Base-by-base conservation (phyloP, 805 yeast genomes). In the Suhomyces vadensis region DNA sequence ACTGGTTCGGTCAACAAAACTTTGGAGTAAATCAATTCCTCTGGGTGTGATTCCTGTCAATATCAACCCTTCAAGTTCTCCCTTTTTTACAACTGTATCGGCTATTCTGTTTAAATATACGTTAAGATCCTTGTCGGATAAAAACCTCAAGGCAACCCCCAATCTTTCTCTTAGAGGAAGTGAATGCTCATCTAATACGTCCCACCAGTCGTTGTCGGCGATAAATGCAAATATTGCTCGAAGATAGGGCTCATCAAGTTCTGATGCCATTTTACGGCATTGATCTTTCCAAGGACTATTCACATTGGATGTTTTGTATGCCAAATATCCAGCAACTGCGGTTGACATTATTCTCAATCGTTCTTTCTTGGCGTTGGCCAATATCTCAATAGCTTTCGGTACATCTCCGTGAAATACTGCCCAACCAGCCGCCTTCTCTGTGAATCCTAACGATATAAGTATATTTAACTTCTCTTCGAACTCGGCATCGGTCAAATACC, bases 181-280 rank as follows among this genome's bases (percentile, higher is more conserved):
- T 1, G 96, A 85, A 14, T 85, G 81, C 57, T 92, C 97, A 58
- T 89, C 96, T 41, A 92, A 71, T 1, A 92, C 96, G 57, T 89
- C 97, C 83, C 92, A 85, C 97, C 98, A 92, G 51, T 91, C 94
- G 37, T 88, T 86, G 58, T 92, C 97, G 0, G 97, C 90, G 42
- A 92, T 85, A 54, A 83, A 92, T 0, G 97, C 97, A 71, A 92
- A 92, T 1, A 92, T 87, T 0, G 95, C 96, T 35, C 97, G 70
- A 47, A 92, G 66, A 59, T 92, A 92, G 0, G 98, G 97, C 57
- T 87, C 84, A 9, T 85, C 92, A 44, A 92, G 71, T 53, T 89
- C 97, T n/a, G 86, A 78, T 0, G 97, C 87, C 75, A 92, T 78
- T 46, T 77, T 76, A 43, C 97, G 81, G 61, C 97, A 92, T 60